Base-by-base conservation (phyloP, 257 asterid species). In the Prunella vulgaris region DNA sequence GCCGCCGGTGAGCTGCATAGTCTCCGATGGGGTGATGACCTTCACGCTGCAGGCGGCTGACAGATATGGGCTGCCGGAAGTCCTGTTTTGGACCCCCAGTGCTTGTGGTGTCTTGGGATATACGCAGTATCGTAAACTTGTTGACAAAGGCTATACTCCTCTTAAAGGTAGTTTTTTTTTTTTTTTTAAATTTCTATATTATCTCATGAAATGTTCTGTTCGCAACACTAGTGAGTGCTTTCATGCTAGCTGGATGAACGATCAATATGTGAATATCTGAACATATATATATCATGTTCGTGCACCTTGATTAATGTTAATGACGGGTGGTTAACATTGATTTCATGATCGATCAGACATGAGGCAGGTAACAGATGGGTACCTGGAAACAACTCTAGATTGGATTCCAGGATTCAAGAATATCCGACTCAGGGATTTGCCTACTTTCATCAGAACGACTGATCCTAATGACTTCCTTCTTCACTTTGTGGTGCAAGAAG, bases 1-100 rank as follows among this genome's bases (percentile, higher is more conserved):
- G 46, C 88, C 88, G 15, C 84, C 81, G 10, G 87, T 82, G 64
- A 78, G 81, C 25, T 80, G 85, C 51, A 80, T 85, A 5, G 76
- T 82, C 1, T 76, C 84, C 10, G 90, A 85, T 37, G 85, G 76
- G 8, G 60, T 20, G 3, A 80, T 82, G 90, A 72, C 73, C 69
- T 80, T 82, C 53, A 74, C 84, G 2, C 5, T 82, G 53, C 7
- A 44, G 40, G 91, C 85, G 44, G 91, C 87, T 10, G 69, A 61
- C 61, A 61, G 75, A 21, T 82, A 79, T 38, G 78, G 77, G 25
- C 25, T 86, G 64, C 85, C 85, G 58, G 82, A 70, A 28, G 77
- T 73, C n/a, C 17, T 77, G 68, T 78, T 83, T 28, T 80, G 85
- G 81, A 73, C 88, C 0, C 5, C 81, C 0, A 74, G 88, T 35